Evolutionary conservation across 2,329 filamentous ascomycete genomes (phyloP), one percentile per base, ranked within the genome.

Genomic region (Parastagonospora nodorum): DNA sequence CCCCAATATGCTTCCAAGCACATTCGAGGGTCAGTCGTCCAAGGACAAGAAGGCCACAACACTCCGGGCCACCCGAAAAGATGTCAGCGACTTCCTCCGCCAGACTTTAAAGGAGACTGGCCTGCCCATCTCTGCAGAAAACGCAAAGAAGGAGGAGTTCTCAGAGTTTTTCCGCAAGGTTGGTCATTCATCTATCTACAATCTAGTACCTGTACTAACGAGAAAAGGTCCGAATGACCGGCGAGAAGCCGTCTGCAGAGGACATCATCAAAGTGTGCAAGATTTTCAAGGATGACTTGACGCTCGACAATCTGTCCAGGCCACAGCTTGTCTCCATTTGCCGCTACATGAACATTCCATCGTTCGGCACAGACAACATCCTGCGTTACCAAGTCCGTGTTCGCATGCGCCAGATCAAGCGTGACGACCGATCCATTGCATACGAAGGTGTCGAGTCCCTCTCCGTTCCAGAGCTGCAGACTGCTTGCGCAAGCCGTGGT

Each of bases 191-290:
- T 8, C 11, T 6, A 14, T 8, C 19, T 28, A 5, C 5, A 14
- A 15, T 28, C 14, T 3, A 28, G 6, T 4, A 5, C 30, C 24
- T 14, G 46, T 39, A 7, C 56, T 69, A 31, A 67, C 55, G 8
- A 38, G 11, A 3, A 14, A 29, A 76, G 73, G 70, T 77, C 31
- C 78, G 94, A 46, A 87, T 90, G 14, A 97, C 93, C 1, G 94
- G 93, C 58, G 93, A 97, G 78, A 82, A 88, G 39, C 94, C 94
- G 1, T 94, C 90, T 4, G 84, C 87, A 46, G 84, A 92, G 60
- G 94, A 99, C 71, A 91, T 99, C 57, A 96, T 99, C 81, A 96
- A 94, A 77, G 93, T 99, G 57, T 97, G 94, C 86, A 95, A 97
- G 82, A 89, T 96, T 59, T 99, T 99, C 85, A 95, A 94, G 75